Conservation (phyloP, 2,329 filamentous ascomycete species). For the Alternaria metachromatica region DNA sequence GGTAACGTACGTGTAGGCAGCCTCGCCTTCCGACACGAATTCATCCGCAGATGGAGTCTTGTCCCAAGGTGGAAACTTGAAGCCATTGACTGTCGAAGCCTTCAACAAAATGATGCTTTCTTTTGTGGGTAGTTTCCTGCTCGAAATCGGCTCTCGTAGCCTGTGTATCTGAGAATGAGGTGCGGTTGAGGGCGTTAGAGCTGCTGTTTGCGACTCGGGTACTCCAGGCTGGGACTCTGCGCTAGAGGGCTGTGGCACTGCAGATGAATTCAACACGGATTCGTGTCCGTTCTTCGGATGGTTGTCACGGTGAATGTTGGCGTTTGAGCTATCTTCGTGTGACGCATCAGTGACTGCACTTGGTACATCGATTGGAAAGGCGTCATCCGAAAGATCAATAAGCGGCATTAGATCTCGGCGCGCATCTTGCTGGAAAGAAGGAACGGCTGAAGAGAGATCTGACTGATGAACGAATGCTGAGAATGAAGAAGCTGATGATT, state of each 20-base stretch:
- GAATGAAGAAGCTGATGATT: conserved; percentile 16
- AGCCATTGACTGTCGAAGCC: conserved; percentile 81
- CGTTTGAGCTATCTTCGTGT: conserved; percentile 14
- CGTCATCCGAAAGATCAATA: conserved; percentile 11
- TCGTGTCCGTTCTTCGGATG: background rate
- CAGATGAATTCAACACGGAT: background rate
- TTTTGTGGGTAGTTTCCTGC: conserved; percentile 67
- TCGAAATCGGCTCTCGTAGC: conserved; percentile 59
- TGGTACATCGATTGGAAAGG: background rate
- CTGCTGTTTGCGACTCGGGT: background rate
- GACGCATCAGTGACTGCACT: conserved; percentile 18
- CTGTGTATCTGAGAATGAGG: conserved; percentile 38
- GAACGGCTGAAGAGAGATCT: background rate
- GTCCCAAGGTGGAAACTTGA: conserved; percentile 82
- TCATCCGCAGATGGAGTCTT: conserved; percentile 66
- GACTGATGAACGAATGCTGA: background rate
- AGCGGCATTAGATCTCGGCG: conserved; percentile 4
- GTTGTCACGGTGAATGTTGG: background rate
- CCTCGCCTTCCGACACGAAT: conserved; percentile 64
- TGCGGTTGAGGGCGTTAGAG: conserved; percentile 10
- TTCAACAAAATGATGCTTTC: conserved; percentile 80
- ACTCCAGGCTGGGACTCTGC: background rate
- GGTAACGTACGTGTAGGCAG: conserved; percentile 65
- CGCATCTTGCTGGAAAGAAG: background rate
- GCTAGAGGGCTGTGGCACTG: background rate